Evolutionary conservation across 2,329 filamentous ascomycete species (phyloP), one percentile per base, ranked within the genome.

Genomic region (Arachnopeziza araneosa): DNA sequence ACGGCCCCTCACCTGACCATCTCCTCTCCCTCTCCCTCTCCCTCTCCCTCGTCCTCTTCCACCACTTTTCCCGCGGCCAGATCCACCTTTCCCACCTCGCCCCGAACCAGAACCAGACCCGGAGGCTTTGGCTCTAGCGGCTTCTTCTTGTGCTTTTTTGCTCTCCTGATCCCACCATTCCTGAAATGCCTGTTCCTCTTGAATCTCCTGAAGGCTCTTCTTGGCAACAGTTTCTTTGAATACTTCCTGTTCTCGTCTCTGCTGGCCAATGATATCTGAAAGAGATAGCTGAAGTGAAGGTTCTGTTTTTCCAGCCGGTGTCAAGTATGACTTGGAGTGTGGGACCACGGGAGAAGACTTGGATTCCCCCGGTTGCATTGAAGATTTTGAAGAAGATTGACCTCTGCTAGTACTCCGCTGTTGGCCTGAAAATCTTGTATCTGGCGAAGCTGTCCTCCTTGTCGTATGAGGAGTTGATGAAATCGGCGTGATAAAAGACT

Each of bases 111-210:
- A 14, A 44, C 36, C 36, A 44, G 36, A 44, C 17, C 2, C 36
- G 17, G 36, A 44, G 12, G 36, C 36, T 44, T 44, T 44, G 12
- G 63, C 52, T 50, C 62, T 66, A 1, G 61, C 60, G 48, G 67
- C 68, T 56, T 70, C 71, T 53, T 70, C 69, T 64, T 88, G 87
- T 48, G 88, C 83, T 26, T 89, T 81, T 61, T 82, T 81, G 68
- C 87, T 91, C 74, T 96, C 93, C 63, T 89, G 86, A 66, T 96
- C 91, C 92, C 92, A 96, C 92, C 93, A 96, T 72, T 96, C 87
- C 72, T 97, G 91, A 72, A 99, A 99, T 56, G 91, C 91, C 71
- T 99, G 95, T 75, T 99, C 95, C 66, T 95, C 86, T 73, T 99
- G 95, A 61, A 99, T 99, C 64, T 98, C 95, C 70, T 96, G 87